Evolutionary conservation across 1,284 basidiomycete species (phyloP), one percentile per base, ranked within the genome.

Genomic region (Fomitopsis pinicola): DNA sequence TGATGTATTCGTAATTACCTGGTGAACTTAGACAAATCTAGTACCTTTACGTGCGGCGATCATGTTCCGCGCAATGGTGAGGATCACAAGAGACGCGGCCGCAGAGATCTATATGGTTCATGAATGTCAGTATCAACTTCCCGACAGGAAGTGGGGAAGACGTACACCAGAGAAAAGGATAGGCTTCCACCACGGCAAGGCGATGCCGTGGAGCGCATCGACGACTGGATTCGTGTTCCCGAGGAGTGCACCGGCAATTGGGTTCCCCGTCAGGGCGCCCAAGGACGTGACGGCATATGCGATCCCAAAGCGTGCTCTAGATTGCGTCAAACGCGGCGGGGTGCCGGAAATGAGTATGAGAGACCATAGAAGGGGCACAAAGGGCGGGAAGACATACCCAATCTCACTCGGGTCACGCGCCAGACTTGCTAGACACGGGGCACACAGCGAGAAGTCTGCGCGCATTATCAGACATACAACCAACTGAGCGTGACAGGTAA

Each of bases 171-270:
- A 36, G 33, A 54, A 54, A 9, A 36, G 33, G 3, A 53, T 53
- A 12, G 53, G 53, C 30, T 54, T 38, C 17, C 33, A 54, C 53
- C 53, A 54, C 30, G 53, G 19, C 15, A n/a, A 54, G 30, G 30
- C 30, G 30, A 33, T 33, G 30, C 30, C 30, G 30, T 8, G 30
- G 30, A 33, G 30, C 30, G 8, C 30, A 33, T 33, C 30, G 8
- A 33, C 30, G 30, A 33, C 30, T 33, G 30, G 30, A 33, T 33
- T 33, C 9, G 8, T 15, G 30, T 14, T 9, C 9, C 53, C 53
- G 53, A 55, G 50, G 38, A 55, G 52, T 4, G 58, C 50, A 10
- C 52, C 50, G 19, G 58, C 50, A 30, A 59, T 50, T 12, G 58
- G 50, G 40, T 15, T 42, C n/a, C 40, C 40, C 12, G 40, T 42